Evolutionary conservation across 1,284 basidiomycete species (phyloP), one percentile per base, ranked within the genome.

Genomic region (Erythrobasidium hasegawianum): DNA sequence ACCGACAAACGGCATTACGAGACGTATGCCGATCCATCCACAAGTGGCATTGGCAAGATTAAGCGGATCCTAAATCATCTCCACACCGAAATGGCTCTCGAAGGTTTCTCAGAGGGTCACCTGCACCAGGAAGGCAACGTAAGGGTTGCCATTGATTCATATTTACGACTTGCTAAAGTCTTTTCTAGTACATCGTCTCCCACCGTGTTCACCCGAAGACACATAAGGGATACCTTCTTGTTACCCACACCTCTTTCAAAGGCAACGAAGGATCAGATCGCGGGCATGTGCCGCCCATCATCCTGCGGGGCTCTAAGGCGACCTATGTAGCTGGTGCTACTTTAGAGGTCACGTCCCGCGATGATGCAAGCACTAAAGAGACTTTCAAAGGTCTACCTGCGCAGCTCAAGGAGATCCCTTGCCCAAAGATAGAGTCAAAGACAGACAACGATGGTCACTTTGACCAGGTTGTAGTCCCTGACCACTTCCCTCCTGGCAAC

Each of bases 111-210:
- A 69, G 93, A 97, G 76, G 93, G 91, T 0, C 90, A 96, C 78
- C 90, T 97, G 11, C 92, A 93, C 74, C 90, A 96, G 76, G 94
- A 97, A 76, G 90, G 89, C 71, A 86, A 94, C 75, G 91, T 89
- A 76, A 78, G 87, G 84, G 8, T 5, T 41, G 14, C n/a, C n/a
- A n/a, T 45, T 0, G 38, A 29, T 59, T 27, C 33, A 20, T n/a
- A n/a, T n/a, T 47, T 20, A 14, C 41, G 29, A n/a, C n/a, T 33
- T 24, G 2, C 39, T 18, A 11, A 26, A 27, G 41, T 5, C 20
- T n/a, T n/a, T n/a, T n/a, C n/a, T 73, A 94, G 90, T 97, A 97
- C 77, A 93, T 97, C 70, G 83, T 89, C 57, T 80, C 95, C 41
- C 90, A 94, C 74, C 87, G 93, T 29, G 88, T 96, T 3, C 89